These are phyloP conservation scores for Aureoboletus auriporus DNA, from an alignment of 768 basidiomycete genomes.

Conservation along the genomic window DNA sequence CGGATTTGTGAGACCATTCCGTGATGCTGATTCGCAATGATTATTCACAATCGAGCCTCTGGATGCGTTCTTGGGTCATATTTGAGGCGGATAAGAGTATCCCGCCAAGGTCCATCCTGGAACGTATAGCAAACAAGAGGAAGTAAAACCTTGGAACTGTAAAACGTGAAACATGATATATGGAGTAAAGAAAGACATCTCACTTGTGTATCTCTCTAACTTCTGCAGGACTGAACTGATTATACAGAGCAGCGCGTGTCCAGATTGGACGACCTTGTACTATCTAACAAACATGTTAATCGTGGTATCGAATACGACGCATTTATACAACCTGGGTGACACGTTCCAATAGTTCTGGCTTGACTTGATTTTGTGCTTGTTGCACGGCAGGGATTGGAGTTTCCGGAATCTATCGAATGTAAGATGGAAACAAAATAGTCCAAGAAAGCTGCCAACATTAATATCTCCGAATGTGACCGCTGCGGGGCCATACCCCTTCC, in stretches of 20 bases:
- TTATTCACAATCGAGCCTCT: constrained; percentile 69
- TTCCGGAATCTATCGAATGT: constrained; percentile 51
- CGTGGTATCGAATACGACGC: constrained; percentile 1
- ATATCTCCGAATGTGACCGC: constrained; percentile 64
- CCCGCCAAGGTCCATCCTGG: constrained; percentile 91
- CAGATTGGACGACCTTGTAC: constrained; percentile 80
- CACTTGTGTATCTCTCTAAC: constrained; percentile 75
- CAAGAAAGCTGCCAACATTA: constrained; percentile 29
- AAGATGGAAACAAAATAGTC: not conserved
- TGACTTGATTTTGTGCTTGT: constrained; percentile 51
- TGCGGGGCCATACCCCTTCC: constrained; percentile 78
- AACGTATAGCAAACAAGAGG: constrained; percentile 86
- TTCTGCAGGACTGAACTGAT: constrained; percentile 69
- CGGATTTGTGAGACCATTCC: constrained; percentile 3
- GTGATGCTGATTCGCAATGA: not conserved
- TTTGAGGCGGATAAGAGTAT: constrained; percentile 78
- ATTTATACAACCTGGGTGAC: constrained; percentile 44
- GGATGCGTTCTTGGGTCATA: constrained; percentile 85
- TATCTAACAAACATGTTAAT: constrained; percentile 40
- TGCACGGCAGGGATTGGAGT: constrained; percentile 61
- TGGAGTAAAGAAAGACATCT: constrained; percentile 14
- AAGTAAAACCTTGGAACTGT: constrained; percentile 76
- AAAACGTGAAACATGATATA: constrained; percentile 3
- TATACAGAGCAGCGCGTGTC: constrained; percentile 83
- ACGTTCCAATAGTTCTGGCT: constrained; percentile 49